Conservation (phyloP, 2,329 filamentous ascomycete genomes). For the Amphichorda felina region DNA sequence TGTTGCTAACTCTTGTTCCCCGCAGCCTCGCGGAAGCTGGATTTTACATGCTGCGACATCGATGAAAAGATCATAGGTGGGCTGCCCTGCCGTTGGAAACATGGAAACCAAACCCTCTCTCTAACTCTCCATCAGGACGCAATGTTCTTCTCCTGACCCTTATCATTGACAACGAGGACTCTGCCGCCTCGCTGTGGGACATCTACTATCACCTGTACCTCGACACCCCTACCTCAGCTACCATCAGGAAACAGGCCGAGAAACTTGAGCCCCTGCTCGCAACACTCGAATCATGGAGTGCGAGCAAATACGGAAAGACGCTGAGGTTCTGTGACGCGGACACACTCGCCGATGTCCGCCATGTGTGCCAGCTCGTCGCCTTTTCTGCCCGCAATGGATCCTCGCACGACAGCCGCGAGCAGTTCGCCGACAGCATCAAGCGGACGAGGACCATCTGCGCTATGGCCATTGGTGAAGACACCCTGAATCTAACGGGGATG, state of each 20-base stretch:
- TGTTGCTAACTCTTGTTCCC: not conserved
- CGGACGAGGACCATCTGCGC: slow-evolving; percentile 8
- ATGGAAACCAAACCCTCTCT: no score
- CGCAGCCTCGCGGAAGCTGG: slow-evolving; percentile 22
- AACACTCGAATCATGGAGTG: slow-evolving; percentile 30
- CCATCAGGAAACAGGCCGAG: slow-evolving; percentile 27
- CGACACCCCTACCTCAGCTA: slow-evolving; percentile 17
- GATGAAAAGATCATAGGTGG: slow-evolving; percentile 37
- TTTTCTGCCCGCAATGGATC: slow-evolving; percentile 6
- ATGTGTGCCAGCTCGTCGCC: slow-evolving; percentile 21
- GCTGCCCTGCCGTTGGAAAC: not conserved
- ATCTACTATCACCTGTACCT: slow-evolving; percentile 43
- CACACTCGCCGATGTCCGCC: slow-evolving; percentile 28
- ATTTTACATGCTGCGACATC: slow-evolving; percentile 45
- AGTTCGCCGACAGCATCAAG: slow-evolving; percentile 9
- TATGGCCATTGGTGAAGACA: not conserved
- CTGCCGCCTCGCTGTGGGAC: slow-evolving; percentile 30
- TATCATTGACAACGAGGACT: slow-evolving; percentile 26
- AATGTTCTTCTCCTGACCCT: slow-evolving; percentile 42
- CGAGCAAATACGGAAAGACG: slow-evolving; percentile 26
- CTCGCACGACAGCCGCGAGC: slow-evolving; percentile 2
- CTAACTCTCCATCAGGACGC: no score
- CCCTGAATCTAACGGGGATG: slow-evolving; percentile 12
- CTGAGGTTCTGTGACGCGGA: slow-evolving; percentile 35
- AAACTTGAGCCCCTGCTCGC: slow-evolving; percentile 26